Evolutionary conservation across 2,329 filamentous ascomycete species (phyloP).

Genomic region (Biscogniauxia mediterranea): DNA sequence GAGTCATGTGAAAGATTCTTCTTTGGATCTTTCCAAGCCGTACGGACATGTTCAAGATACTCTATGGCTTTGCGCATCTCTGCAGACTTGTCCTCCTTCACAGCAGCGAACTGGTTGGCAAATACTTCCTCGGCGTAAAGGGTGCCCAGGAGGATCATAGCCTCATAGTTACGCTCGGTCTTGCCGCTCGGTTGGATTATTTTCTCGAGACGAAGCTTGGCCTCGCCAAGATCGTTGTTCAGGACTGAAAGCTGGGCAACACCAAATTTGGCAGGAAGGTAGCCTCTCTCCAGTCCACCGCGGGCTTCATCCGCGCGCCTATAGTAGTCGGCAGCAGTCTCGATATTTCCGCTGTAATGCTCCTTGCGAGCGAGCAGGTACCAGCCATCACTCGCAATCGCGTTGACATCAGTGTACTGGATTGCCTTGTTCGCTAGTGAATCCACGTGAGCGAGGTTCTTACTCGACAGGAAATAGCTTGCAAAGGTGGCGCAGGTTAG

Average conservation of each 20-base stretch:
- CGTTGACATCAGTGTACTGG: slow-evolving; percentile 92
- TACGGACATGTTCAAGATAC: slow-evolving; percentile 79
- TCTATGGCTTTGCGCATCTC: slow-evolving; percentile 85
- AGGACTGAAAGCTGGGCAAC: slow-evolving; percentile 84
- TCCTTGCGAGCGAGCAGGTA: slow-evolving; percentile 90
- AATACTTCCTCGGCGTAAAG: slow-evolving; percentile 95
- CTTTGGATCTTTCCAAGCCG: slow-evolving; percentile 90
- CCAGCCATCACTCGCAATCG: slow-evolving; percentile 96
- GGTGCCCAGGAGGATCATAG: slow-evolving; percentile 87
- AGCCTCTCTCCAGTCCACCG: slow-evolving; percentile 87
- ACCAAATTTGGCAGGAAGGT: slow-evolving; percentile 92
- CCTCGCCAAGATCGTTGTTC: slow-evolving; percentile 82
- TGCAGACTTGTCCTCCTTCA: slow-evolving; percentile 81
- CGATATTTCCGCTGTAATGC: slow-evolving; percentile 74
- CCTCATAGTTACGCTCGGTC: slow-evolving; percentile 62
- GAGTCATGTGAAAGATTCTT: slow-evolving; percentile 78
- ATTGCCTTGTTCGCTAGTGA: slow-evolving; percentile 89
- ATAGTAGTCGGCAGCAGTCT: slow-evolving; percentile 82
- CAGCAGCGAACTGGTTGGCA: slow-evolving; percentile 65
- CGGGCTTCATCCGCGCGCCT: slow-evolving; percentile 86
- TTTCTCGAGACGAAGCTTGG: slow-evolving; percentile 91
- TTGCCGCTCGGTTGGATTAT: slow-evolving; percentile 82
- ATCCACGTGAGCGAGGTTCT: slow-evolving; percentile 78
- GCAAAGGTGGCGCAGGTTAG: slow-evolving; percentile 90
- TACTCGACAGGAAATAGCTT: slow-evolving; percentile 82